Conservation (phyloP, 257 asterid species). For the Scutellaria galericulata region DNA sequence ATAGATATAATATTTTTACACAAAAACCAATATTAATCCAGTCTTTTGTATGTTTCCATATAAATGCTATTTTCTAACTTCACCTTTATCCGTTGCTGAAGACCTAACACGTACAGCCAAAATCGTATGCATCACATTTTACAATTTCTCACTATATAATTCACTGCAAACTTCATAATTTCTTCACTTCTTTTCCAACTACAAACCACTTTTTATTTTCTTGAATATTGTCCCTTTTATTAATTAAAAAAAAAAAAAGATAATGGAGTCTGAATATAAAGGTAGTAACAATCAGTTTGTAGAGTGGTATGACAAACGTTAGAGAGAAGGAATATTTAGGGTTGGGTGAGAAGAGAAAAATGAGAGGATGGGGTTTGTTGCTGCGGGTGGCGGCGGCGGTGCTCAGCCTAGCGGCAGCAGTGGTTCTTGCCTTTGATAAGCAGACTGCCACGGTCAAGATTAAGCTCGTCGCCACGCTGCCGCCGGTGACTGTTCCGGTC, state of each 20-base stretch:
- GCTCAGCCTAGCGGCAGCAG: slow-evolving; percentile 48
- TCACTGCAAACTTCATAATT: not conserved
- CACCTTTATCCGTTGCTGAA: not conserved
- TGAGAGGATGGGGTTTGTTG: slow-evolving; percentile 34
- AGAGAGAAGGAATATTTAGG: slow-evolving; percentile 24
- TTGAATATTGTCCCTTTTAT: not conserved
- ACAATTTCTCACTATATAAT: not conserved
- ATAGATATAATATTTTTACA: too few relatives aligned
- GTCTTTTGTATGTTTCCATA: not conserved
- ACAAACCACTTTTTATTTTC: too few relatives aligned
- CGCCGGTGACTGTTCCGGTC: slow-evolving; percentile 47
- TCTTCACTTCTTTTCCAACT: not conserved
- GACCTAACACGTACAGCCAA: not conserved
- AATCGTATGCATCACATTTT: not conserved
- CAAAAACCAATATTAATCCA: too few relatives aligned
- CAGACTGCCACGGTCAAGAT: slow-evolving; percentile 39
- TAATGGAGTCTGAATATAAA: slow-evolving; percentile 32
- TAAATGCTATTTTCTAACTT: slow-evolving; percentile 4
- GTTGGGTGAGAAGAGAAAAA: slow-evolving; percentile 39
- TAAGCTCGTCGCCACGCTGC: slow-evolving; percentile 40
- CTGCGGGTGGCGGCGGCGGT: slow-evolving; percentile 47
- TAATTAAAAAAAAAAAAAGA: not conserved
- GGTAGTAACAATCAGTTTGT: slow-evolving; percentile 12
- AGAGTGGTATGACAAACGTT: slow-evolving; percentile 11
- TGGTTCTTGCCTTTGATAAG: slow-evolving; percentile 48